A percentile compares a stretch with the other conserved stretches of the same genome.
Evolutionary conservation across 495 filamentous ascomycete genomes (phyloP).

Genomic region (Lophiostoma macrostomum): DNA sequence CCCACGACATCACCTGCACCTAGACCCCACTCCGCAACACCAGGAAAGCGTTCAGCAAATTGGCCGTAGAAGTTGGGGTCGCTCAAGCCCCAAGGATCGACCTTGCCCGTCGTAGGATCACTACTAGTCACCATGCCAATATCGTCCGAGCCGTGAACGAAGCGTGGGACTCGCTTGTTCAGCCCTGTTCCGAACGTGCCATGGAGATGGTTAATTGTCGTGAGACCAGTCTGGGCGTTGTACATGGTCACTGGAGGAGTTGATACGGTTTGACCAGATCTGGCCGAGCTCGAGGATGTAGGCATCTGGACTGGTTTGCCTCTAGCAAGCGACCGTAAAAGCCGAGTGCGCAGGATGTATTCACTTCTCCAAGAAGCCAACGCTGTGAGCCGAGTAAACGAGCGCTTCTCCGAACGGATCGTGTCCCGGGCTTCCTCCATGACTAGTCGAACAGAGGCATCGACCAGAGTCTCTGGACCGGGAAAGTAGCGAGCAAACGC

Average conservation of each 20-base stretch:
- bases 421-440: constrained; percentile 46
- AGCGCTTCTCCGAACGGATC: constrained; percentile 62
- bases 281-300: constrained; percentile 49
- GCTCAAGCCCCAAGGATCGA: constrained; percentile 79
- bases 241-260: constrained; percentile 69
- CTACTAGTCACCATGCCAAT: constrained; percentile 69
- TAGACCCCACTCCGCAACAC: constrained; percentile 71
- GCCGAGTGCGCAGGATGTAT: constrained; percentile 80
- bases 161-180: constrained; percentile 67
- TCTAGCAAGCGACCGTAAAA: constrained; percentile 72
- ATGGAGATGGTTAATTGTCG: constrained; percentile 71
- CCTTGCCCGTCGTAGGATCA: constrained; percentile 70
- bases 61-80: constrained; percentile 72
- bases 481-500: constrained; percentile 89
- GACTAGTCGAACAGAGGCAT: constrained; percentile 31
- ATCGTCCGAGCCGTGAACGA: constrained; percentile 78
- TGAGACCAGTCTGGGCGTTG: constrained; percentile 72
- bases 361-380: constrained; percentile 89
- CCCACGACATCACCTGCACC: constrained; percentile 72
- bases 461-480: constrained; percentile 52
- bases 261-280: constrained; percentile 49
- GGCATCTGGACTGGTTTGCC: constrained; percentile 67
- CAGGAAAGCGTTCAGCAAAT: constrained; percentile 70
- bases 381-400: constrained; percentile 74
- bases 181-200: constrained; percentile 60